These are phyloP conservation scores for rapeseed (Brassica napus) DNA, from an alignment of 345 rosid species.

Conservation along the genomic window DNA sequence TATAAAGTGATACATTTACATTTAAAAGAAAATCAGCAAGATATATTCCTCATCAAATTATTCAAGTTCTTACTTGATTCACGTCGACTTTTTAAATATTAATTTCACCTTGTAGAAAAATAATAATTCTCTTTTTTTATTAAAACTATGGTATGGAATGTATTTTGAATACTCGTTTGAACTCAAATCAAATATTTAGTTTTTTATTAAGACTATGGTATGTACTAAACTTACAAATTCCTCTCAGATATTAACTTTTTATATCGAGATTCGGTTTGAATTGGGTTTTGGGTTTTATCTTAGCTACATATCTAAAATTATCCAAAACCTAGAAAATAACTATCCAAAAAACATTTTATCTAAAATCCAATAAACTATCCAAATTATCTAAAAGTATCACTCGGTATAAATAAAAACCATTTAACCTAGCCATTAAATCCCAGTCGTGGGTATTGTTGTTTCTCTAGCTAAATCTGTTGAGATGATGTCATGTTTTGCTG, in stretches of 20 bases:
- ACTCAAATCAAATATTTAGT: background rate
- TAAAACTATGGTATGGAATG: background rate
- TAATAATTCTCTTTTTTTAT: background rate
- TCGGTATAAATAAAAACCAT: too few species aligned
- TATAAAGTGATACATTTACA: background rate
- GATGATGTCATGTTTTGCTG: too few species aligned
- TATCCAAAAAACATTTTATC: background rate
- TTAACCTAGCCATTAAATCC: too few species aligned
- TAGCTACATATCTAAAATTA: background rate
- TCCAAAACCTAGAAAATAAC: background rate
- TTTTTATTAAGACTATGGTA: background rate
- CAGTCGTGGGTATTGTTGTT: too few species aligned
- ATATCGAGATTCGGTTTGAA: background rate
- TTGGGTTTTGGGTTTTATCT: background rate
- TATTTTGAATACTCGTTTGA: background rate
- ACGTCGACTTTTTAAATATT: background rate
- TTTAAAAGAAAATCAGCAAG: background rate
- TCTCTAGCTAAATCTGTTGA: too few species aligned
- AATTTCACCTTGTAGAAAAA: background rate
- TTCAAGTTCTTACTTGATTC: background rate
- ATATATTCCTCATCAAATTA: background rate
- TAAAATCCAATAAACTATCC: background rate
- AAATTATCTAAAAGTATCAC: too few species aligned
- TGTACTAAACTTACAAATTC: background rate
- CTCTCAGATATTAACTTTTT: background rate